A percentile compares a stretch with the other conserved stretches of the same genome.
phyloP scores from a whole-genome alignment of 2,329 filamentous ascomycete genomes.

The Colletotrichum falcatum region DNA sequence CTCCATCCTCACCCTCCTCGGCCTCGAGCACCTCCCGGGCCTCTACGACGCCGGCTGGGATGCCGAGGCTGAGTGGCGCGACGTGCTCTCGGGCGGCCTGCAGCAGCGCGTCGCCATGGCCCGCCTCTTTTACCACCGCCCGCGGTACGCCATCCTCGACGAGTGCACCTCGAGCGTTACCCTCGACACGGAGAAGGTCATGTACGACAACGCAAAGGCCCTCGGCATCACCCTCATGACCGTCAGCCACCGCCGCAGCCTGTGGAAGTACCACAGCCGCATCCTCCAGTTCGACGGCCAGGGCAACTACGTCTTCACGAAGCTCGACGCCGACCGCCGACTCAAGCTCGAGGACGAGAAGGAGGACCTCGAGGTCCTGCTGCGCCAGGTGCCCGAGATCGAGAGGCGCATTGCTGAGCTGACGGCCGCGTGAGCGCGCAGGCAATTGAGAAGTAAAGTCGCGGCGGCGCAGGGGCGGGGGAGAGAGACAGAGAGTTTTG shows the following conservation, averaged over 20 bases:
- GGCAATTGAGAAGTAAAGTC: background rate
- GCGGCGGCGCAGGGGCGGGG: background rate
- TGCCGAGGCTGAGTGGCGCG: slow-evolving; percentile 95
- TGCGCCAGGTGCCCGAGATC: slow-evolving; percentile 88
- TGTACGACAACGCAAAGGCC: slow-evolving; percentile 96
- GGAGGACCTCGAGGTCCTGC: slow-evolving; percentile 88
- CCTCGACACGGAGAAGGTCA: slow-evolving; percentile 90
- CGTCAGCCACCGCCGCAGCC: slow-evolving; percentile 87
- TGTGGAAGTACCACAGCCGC: slow-evolving; percentile 96
- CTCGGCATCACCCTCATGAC: slow-evolving; percentile 97
- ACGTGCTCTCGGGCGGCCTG: slow-evolving; percentile 89
- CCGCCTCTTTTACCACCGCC: slow-evolving; percentile 91
- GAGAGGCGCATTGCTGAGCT: slow-evolving; percentile 88
- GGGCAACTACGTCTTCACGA: slow-evolving; percentile 90
- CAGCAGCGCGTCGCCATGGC: slow-evolving; percentile 99
- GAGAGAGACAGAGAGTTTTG: background rate
- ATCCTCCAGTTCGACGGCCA: slow-evolving; percentile 98
- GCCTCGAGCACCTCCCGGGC: slow-evolving; percentile 85
- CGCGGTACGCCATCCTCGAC: slow-evolving; percentile 94
- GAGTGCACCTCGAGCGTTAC: slow-evolving; percentile 98
- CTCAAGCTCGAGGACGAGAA: slow-evolving; percentile 94
- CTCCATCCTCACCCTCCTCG: slow-evolving; percentile 80
- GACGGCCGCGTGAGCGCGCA: slow-evolving; percentile 56
- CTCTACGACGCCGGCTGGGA: slow-evolving; percentile 86
- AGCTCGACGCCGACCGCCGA: slow-evolving; percentile 86